These are phyloP conservation scores for Mycocentrospora acerina DNA, from an alignment of 2,329 filamentous ascomycete species.

Conservation along the genomic window DNA sequence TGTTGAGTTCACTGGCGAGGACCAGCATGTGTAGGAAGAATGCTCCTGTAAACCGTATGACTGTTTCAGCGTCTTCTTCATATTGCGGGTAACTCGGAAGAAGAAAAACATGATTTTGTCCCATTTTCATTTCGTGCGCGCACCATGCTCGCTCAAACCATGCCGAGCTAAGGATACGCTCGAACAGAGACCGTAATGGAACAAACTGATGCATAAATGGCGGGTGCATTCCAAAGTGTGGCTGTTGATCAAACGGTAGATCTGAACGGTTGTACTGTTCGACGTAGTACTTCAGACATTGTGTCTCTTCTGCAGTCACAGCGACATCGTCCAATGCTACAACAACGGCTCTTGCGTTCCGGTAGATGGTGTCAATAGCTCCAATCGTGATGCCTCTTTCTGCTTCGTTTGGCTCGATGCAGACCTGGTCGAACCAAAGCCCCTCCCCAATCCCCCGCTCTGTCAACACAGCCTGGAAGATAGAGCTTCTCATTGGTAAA, in stretches of 20 bases:
- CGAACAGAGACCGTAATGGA: conserved; percentile 29
- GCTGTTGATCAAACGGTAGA: conserved; percentile 23
- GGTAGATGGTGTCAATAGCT: conserved; percentile 47
- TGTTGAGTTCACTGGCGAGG: conserved; percentile 31
- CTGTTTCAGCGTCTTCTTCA: conserved; percentile 21
- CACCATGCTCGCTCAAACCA: conserved; percentile 52
- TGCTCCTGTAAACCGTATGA: conserved; percentile 44
- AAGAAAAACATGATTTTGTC: conserved; percentile 45
- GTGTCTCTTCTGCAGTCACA: conserved; percentile 36
- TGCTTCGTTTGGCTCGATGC: conserved; percentile 44
- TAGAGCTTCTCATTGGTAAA: conserved; percentile 40
- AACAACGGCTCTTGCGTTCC: conserved; percentile 44
- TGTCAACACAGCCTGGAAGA: conserved; percentile 46
- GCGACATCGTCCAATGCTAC: conserved; percentile 47
- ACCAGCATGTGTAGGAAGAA: conserved; percentile 46
- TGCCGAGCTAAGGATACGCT: conserved; percentile 42
- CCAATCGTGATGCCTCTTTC: conserved; percentile 45
- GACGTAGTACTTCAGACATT: conserved; percentile 42
- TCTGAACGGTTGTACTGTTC: conserved; percentile 36
- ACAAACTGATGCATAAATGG: conserved; percentile 33
- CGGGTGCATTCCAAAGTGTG: conserved; percentile 25
- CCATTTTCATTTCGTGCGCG: conserved; percentile 47
- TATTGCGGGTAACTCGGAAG: conserved; percentile 36
- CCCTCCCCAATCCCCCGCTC: conserved; percentile 44
- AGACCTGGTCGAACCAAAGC: conserved; percentile 50